These are phyloP conservation scores for Geotrichum fermentans DNA, from an alignment of 1,139 yeast genomes.

Conservation along the genomic window DNA sequence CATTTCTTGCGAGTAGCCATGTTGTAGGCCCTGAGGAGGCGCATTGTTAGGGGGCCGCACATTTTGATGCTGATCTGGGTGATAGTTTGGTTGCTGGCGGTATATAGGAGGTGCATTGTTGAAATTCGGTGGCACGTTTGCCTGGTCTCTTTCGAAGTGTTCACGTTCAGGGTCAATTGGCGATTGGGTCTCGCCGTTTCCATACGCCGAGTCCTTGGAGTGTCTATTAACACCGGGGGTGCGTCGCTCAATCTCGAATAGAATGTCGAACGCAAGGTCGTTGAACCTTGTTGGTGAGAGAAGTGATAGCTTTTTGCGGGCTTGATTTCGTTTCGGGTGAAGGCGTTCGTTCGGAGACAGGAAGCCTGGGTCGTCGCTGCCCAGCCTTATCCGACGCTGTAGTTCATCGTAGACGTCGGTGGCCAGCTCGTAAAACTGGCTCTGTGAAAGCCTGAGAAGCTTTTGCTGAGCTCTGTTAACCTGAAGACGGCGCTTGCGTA, in stretches of 20 bases:
- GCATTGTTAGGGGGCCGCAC: not conserved
- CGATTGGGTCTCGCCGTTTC: not conserved
- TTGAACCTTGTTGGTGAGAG: slow-evolving; percentile 78
- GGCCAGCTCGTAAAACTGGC: slow-evolving; percentile 83
- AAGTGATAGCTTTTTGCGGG: slow-evolving; percentile 84
- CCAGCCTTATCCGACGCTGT: slow-evolving; percentile 56
- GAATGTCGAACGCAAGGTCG: slow-evolving; percentile 85
- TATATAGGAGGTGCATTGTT: not conserved
- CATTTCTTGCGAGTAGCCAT: not conserved
- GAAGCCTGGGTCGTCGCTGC: slow-evolving; percentile 48
- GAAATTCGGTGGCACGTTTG: too few relatives aligned
- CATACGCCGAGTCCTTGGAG: not conserved
- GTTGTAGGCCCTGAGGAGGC: not conserved
- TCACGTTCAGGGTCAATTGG: too few relatives aligned
- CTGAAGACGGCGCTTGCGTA: slow-evolving; percentile 16
- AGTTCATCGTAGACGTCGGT: slow-evolving; percentile 93
- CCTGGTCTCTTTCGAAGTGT: too few relatives aligned
- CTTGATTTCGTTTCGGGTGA: slow-evolving; percentile 94
- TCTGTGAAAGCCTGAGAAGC: slow-evolving; percentile 65
- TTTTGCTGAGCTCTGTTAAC: slow-evolving; percentile 76
- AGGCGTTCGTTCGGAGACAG: slow-evolving; percentile 64
- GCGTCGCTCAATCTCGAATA: slow-evolving; percentile 81
- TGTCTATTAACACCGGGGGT: slow-evolving; percentile 3
- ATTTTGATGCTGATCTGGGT: not conserved
- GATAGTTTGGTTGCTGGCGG: not conserved